phyloP scores from a whole-genome alignment of 805 yeast species.

The Maudiozyma turicensis region DNA sequence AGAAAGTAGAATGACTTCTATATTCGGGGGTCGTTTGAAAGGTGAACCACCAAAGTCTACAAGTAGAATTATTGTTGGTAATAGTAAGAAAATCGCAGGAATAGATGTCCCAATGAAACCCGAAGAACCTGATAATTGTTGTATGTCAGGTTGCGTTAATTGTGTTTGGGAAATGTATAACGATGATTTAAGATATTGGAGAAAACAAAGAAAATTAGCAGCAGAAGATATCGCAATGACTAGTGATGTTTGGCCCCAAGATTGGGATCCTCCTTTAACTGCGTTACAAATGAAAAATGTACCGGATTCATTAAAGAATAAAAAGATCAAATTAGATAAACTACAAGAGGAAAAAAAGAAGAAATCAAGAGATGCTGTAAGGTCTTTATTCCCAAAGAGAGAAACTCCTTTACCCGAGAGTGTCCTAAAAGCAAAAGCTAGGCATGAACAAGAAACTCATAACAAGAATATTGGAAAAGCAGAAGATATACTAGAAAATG shows the following conservation, averaged over 20 bases:
- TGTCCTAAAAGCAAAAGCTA: conserved; percentile 26
- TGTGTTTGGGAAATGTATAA: conserved; percentile 94
- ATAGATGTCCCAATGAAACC: conserved; percentile 77
- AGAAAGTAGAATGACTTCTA: conserved; percentile 38
- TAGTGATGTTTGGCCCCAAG: conserved; percentile 51
- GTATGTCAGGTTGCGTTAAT: conserved; percentile 94
- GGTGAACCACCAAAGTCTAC: conserved; percentile 39
- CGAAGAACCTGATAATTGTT: conserved; percentile 86
- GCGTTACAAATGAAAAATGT: conserved; percentile 34
- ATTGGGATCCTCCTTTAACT: conserved; percentile 48
- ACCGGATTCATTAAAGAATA: conserved; percentile 22
- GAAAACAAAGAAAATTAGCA: conserved; percentile 47
- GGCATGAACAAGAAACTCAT: conserved; percentile 3
- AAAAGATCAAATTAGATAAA: conserved; percentile 4
- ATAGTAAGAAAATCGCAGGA: conserved; percentile 39
- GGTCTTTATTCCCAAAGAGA: conserved; percentile 28
- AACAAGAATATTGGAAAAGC: conserved; percentile 3
- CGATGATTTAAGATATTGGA: conserved; percentile 85
- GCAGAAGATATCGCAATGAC: conserved; percentile 36
- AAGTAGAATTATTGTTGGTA: conserved; percentile 22
- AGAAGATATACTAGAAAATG: conserved; percentile 13
- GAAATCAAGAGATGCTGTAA: background rate
- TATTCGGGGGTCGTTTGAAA: conserved; percentile 48
- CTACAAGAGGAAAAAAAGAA: conserved; percentile 1
- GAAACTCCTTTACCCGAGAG: conserved; percentile 25